Evolutionary conservation across 148 eudicot genomes (phyloP), one percentile per base, ranked within the genome.

Genomic region (Persicaria maculosa): DNA sequence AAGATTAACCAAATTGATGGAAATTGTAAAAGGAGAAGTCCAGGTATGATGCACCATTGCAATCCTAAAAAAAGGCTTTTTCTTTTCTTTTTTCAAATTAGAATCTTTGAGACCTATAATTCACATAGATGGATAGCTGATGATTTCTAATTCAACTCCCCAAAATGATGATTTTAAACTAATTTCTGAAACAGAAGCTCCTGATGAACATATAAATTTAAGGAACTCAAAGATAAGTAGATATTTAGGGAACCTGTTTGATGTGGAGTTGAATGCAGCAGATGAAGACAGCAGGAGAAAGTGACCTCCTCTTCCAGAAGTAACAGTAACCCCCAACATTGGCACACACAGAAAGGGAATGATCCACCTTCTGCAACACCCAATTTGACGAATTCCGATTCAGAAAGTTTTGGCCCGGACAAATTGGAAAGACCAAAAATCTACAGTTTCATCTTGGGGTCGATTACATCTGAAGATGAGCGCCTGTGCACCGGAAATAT

Each of bases 261-360:
- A 43, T 15, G 47, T 65, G 70, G 47, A 65, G 17, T 20, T 65
- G 46, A 65, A 65, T 6, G 43, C 70, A 11, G 45, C 70, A 65
- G 47, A 65, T 40, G 45, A 7, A 65, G 45, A 65, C 47, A 65
- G 5, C 2, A 65, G 8, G 14, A 45, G 44, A 40, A 65, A 65
- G 6, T 43, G 70, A 65, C 11, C 9, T 48, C 70, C 47, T 65
- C 70, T 43, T 65, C 70, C 70, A 65, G 45, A 14, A 14, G n/a
- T 31, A 62, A 6, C 10, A 65, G 36, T 5, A 15, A 65, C 70
- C 46, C 70, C 31, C 45, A 65, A 65, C 70, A 65, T 65, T 65
- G 70, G 15, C 46, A 40, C 17, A 65, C 52, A 5, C 52, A 7
- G 12, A 48, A 48, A 48, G 12, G 52, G 52, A 48, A 48, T 48